A percentile compares a stretch with the other conserved stretches of the same genome.
Conservation (phyloP, 2,329 filamentous ascomycete genomes). For the Pestalotiopsis sp. region DNA sequence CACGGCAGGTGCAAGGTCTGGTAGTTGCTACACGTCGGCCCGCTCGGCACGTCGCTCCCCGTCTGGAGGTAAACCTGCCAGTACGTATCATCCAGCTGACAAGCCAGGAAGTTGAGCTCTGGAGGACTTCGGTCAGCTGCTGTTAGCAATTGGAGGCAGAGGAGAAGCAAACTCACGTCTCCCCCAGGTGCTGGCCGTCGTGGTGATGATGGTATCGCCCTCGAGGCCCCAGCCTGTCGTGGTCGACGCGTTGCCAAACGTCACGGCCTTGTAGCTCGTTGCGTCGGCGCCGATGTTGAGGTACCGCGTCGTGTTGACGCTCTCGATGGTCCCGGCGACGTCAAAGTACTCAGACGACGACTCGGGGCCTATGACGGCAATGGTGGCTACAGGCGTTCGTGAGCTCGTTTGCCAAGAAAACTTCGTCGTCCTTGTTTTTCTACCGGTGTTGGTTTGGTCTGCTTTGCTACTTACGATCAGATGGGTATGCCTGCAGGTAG, state of each 20-base stretch:
- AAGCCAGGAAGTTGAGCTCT: conserved; percentile 55
- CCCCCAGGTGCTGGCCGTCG: conserved; percentile 43
- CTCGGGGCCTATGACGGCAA: conserved; percentile 54
- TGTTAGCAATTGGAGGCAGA: not conserved
- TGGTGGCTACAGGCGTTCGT: conserved; percentile 29
- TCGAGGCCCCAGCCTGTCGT: conserved; percentile 54
- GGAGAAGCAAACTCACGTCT: conserved; percentile 31
- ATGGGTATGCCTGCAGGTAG: conserved; percentile 49
- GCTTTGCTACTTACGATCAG: conserved; percentile 34
- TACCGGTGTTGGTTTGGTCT: too few relatives aligned
- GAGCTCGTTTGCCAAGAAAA: not conserved
- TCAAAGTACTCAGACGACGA: conserved; percentile 48
- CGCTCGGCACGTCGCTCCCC: conserved; percentile 49
- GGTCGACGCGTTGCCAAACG: conserved; percentile 39
- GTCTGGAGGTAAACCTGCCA: conserved; percentile 57
- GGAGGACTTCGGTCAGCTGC: not conserved
- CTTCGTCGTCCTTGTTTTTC: not conserved
- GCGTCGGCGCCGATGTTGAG: conserved; percentile 47
- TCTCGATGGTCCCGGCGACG: conserved; percentile 50
- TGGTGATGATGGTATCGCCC: conserved; percentile 46
- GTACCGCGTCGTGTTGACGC: conserved; percentile 47
- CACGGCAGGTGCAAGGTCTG: conserved; percentile 57
- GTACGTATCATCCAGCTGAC: conserved; percentile 41
- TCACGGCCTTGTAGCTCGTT: conserved; percentile 54
- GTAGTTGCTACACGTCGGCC: conserved; percentile 53